phyloP scores from a whole-genome alignment of 2,329 filamentous ascomycete genomes.

The Neonectria sp. region DNA sequence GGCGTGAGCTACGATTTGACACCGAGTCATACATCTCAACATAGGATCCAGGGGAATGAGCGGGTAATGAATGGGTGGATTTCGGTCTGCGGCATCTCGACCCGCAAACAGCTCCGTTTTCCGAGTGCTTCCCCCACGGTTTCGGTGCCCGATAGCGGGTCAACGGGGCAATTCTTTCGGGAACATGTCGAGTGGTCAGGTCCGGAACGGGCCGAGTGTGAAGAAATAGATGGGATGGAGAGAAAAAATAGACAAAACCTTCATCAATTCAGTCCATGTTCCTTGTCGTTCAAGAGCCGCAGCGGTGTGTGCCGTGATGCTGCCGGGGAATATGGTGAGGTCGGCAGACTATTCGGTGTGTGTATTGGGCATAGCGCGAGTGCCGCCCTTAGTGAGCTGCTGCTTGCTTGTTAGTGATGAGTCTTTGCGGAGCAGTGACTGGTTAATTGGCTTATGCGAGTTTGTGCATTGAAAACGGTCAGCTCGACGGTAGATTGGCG shows the following conservation, averaged over 20 bases:
- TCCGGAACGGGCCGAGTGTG: conserved; percentile 30
- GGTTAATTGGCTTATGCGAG: background rate
- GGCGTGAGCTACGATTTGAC: conserved; percentile 14
- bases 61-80: conserved; percentile 15
- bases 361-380: conserved; percentile 19
- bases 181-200: conserved; percentile 13
- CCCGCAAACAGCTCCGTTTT: conserved; percentile 11
- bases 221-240: conserved; percentile 3
- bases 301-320: conserved; percentile 16
- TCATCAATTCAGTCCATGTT: conserved; percentile 7
- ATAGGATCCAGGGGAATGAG: conserved; percentile 9
- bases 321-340: conserved; percentile 14
- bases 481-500: background rate
- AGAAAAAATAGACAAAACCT: background rate
- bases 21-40: conserved; percentile 9
- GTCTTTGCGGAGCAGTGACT: background rate
- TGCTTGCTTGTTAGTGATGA: background rate
- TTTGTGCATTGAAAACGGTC: conserved; percentile 11
- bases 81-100: background rate
- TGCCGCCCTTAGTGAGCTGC: conserved; percentile 15
- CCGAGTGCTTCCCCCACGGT: conserved; percentile 33
- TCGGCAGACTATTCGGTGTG: conserved; percentile 18
- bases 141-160: conserved; percentile 39
- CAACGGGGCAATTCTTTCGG: conserved; percentile 21
- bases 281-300: conserved; percentile 23